Conservation (phyloP, 169 alveolate genomes). For the Theileria parva region DNA sequence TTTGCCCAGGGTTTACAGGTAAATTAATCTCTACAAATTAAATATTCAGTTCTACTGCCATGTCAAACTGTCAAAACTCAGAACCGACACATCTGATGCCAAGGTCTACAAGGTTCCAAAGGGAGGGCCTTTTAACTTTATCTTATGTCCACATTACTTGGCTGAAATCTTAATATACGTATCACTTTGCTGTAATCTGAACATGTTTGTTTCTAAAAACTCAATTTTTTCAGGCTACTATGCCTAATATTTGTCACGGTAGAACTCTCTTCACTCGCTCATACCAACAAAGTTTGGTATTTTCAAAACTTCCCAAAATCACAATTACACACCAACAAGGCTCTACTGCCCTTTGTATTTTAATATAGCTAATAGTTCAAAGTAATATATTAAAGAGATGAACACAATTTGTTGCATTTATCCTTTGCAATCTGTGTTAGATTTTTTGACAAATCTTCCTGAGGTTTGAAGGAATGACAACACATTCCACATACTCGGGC, state of each 20-base stretch:
- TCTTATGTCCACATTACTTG: slow-evolving; percentile 83
- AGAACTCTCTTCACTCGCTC: slow-evolving; percentile 33
- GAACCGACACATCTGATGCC: slow-evolving; percentile 24
- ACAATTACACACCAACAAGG: slow-evolving; percentile 32
- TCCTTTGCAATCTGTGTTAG: slow-evolving; percentile 47
- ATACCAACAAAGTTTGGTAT: slow-evolving; percentile 49
- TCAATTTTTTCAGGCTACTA: slow-evolving; percentile 25
- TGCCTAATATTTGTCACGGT: slow-evolving; percentile 38
- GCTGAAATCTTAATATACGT: slow-evolving; percentile 77
- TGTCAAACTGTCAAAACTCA: slow-evolving; percentile 20
- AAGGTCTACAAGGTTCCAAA: slow-evolving; percentile 73
- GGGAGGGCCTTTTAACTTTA: slow-evolving; percentile 74
- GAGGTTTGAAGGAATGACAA: slow-evolving; percentile 40
- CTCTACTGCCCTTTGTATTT: slow-evolving; percentile 43
- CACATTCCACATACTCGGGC: slow-evolving; percentile 47
- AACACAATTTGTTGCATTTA: slow-evolving; percentile 43
- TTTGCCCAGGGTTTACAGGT: slow-evolving; percentile 30
- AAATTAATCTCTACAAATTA: not conserved
- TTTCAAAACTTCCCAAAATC: slow-evolving; percentile 23
- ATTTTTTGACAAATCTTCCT: slow-evolving; percentile 24
- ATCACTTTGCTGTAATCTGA: slow-evolving; percentile 59
- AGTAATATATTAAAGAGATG: not conserved
- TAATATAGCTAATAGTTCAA: not conserved
- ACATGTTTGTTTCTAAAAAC: slow-evolving; percentile 33
- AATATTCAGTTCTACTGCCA: slow-evolving; percentile 53